Evolutionary conservation across 257 asterid genomes (phyloP).

Genomic region (Capsicum chinense): DNA sequence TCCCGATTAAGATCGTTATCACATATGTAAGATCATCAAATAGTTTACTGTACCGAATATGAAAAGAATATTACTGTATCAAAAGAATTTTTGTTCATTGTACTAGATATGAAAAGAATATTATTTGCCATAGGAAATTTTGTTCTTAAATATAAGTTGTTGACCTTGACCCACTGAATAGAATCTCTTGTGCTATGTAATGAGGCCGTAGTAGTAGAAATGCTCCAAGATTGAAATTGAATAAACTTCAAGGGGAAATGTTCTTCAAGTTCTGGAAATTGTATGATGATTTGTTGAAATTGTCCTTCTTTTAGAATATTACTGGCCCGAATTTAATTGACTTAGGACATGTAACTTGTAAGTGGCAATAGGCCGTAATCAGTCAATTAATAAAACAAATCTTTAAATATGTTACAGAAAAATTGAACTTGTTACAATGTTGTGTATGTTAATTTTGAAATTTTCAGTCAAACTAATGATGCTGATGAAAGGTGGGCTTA

Average conservation of each 20-base stretch:
- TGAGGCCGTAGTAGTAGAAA: not conserved
- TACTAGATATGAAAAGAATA: not conserved
- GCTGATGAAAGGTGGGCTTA: not conserved
- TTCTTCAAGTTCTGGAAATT: slow-evolving; percentile 3
- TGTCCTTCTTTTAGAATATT: not conserved
- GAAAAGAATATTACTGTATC: no score
- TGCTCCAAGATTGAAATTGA: not conserved
- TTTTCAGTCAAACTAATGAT: not conserved
- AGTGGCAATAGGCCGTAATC: not conserved
- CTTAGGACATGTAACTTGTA: not conserved
- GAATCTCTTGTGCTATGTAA: not conserved
- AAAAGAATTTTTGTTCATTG: not conserved
- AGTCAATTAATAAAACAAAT: not conserved
- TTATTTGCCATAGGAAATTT: not conserved
- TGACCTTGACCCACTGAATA: slow-evolving; percentile 3
- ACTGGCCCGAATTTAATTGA: not conserved
- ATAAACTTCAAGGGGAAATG: not conserved
- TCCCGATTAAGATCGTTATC: no score
- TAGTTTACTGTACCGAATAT: no score
- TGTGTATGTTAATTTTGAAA: no score
- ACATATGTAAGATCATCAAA: no score
- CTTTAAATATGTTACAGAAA: no score
- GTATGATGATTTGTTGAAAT: not conserved
- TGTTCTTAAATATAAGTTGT: not conserved
- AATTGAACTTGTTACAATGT: no score